Evolutionary conservation across 257 asterid genomes (phyloP), one percentile per base, ranked within the genome.

Genomic region (Solanum bukasovii): DNA sequence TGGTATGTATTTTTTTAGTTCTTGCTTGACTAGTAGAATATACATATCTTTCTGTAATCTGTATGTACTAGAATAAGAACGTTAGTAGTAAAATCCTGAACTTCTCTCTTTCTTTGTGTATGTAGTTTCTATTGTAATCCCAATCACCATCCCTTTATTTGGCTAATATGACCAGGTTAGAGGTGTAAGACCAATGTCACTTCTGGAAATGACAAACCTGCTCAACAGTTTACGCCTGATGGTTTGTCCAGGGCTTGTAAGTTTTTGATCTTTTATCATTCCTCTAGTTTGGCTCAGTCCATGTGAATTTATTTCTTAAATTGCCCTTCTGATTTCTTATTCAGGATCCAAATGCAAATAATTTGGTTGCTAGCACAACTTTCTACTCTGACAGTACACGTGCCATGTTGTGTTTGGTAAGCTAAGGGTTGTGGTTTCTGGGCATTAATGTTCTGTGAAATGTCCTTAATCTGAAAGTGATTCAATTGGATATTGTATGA

Each of bases 371-470:
- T 10, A 94, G 98, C 94, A 93, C 99, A 75, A 95, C 98, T 29
- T 96, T 93, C 93, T 94, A 92, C 92, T 96, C 99, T 1, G 98
- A 96, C 90, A 93, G 93, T 88, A 95, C 99, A 75, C 94, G 93
- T 83, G 98, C 99, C 94, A 95, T 95, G 98, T 56, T 96, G 90
- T 94, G 99, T 90, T 94, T 96, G 98, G 99, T 96, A 92, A 93
- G 98, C 91, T 82, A 49, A 25, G 7, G 14, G 12, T 82, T 82
- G 29, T 82, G 71, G 86, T 49, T 82, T 14, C 5, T 29, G 20
- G 7, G 31, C 44, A 40, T 49, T 20, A 31, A 46, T 49, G 70
- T 82, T 82, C 37, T 16, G n/a, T 82, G 33, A 49, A 82, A 49
- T 29, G 44, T 29, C 70, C 40, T 18, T 18, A 46, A 46, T 81